Evolutionary conservation across 805 yeast genomes (phyloP).

Genomic region (Metschnikowia hibisci): DNA sequence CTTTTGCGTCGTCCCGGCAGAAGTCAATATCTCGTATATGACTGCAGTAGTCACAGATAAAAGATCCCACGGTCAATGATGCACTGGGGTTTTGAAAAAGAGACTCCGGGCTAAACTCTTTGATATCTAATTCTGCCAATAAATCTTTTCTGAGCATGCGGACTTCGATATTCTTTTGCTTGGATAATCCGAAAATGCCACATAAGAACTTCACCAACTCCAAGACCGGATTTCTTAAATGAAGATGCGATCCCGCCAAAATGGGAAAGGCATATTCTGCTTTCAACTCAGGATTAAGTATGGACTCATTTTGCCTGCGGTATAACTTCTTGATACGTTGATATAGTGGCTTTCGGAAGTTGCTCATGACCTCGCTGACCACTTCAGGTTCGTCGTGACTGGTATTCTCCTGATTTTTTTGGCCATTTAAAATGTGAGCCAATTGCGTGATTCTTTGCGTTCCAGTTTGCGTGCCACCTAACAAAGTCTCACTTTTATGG

Average conservation of each 20-base stretch:
- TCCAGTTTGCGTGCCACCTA: conserved; percentile 33
- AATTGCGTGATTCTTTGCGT: conserved; percentile 70
- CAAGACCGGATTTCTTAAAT: conserved; percentile 64
- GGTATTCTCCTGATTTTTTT: conserved; percentile 31
- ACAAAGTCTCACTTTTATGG: conserved; percentile 42
- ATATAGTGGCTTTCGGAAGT: conserved; percentile 59
- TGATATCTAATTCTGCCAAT: conserved; percentile 67
- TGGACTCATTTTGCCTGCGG: conserved; percentile 68
- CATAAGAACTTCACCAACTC: conserved; percentile 74
- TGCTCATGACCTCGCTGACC: conserved; percentile 46
- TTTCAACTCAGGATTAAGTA: conserved; percentile 58
- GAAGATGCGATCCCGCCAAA: conserved; percentile 68
- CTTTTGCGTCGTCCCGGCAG: conserved; percentile 58
- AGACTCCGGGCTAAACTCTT: conserved; percentile 79
- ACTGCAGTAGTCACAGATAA: conserved; percentile 79
- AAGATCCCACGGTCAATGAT: conserved; percentile 58
- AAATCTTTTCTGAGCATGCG: conserved; percentile 72
- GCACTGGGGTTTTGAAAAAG: conserved; percentile 72
- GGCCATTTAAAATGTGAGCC: conserved; percentile 47
- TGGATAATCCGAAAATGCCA: conserved; percentile 67
- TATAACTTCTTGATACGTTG: conserved; percentile 63
- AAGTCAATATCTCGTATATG: conserved; percentile 73
- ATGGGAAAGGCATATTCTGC: conserved; percentile 69
- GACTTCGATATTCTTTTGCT: conserved; percentile 63
- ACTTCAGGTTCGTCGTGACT: conserved; percentile 36